Evolutionary conservation across 2,329 filamentous ascomycete genomes (phyloP).

Genomic region (Apiospora phragmitis): DNA sequence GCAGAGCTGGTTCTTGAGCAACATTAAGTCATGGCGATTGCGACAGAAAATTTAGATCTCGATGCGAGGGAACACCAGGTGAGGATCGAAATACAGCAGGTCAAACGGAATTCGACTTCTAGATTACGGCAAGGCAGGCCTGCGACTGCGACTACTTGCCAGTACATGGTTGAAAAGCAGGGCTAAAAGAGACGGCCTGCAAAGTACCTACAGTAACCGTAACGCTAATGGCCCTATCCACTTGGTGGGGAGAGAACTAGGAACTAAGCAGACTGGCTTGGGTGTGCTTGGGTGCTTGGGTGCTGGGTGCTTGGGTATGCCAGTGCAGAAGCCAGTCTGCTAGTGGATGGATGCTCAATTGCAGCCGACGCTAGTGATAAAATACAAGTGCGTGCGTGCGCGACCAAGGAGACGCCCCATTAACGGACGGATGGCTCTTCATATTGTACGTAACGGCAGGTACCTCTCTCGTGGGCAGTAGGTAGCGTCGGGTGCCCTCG

Average conservation of each 20-base stretch:
- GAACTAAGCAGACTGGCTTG: neutral
- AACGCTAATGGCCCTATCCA: neutral
- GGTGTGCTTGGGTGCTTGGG: no score
- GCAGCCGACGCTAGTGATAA: constrained; percentile 1
- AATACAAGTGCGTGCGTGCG: neutral
- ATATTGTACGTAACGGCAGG: no score
- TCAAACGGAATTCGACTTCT: constrained; percentile 1
- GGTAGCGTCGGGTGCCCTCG: no score
- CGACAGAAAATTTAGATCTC: constrained; percentile 16
- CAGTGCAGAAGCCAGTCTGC: no score
- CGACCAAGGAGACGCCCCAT: neutral
- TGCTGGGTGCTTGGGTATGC: no score
- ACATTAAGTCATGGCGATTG: constrained; percentile 13
- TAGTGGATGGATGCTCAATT: neutral
- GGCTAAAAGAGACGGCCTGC: neutral
- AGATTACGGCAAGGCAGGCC: neutral
- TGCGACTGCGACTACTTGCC: constrained; percentile 2
- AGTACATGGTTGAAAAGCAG: neutral
- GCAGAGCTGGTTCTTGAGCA: neutral
- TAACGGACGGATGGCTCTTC: no score
- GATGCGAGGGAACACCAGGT: constrained; percentile 12
- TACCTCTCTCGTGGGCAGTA: no score
- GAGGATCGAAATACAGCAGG: constrained; percentile 5
- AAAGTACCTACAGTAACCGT: neutral
- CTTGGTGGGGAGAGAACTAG: neutral